Evolutionary conservation across 306 rosid genomes (phyloP).

Genomic region (Adenanthera pavonina): DNA sequence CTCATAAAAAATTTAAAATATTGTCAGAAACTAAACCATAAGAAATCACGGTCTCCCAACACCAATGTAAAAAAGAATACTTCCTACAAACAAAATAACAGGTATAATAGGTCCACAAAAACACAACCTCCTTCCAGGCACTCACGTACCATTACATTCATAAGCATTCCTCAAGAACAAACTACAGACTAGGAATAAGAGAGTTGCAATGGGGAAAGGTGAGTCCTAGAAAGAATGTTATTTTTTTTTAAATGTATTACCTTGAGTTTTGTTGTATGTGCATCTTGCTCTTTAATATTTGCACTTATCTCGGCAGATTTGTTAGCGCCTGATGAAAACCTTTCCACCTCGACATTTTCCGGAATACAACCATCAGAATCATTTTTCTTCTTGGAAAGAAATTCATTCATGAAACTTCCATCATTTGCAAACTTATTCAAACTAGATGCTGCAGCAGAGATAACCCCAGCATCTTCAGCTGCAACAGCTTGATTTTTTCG

Average conservation of each 20-base stretch:
- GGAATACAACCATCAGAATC: slow-evolving; percentile 45
- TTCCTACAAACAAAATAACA: neutral
- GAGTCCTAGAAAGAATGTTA: neutral
- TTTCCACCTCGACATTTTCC: slow-evolving; percentile 47
- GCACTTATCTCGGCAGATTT: slow-evolving; percentile 45
- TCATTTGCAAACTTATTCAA: slow-evolving; percentile 74
- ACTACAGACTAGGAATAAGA: neutral
- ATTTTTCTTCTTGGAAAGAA: slow-evolving; percentile 45
- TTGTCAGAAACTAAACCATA: neutral
- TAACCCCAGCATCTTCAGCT: slow-evolving; percentile 56
- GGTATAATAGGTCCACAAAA: neutral
- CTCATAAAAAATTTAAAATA: neutral
- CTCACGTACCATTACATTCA: neutral
- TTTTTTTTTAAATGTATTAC: neutral
- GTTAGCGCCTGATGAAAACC: slow-evolving; percentile 40
- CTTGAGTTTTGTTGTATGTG: neutral
- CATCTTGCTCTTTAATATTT: slow-evolving; percentile 8
- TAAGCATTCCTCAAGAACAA: neutral
- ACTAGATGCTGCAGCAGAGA: slow-evolving; percentile 76
- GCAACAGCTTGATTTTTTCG: slow-evolving; percentile 50
- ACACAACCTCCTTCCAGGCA: neutral
- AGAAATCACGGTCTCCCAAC: neutral
- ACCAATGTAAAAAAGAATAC: neutral
- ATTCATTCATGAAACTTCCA: slow-evolving; percentile 70
- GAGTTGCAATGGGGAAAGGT: neutral